Conservation (phyloP, 1,284 basidiomycete species). For the Cutaneotrichosporon dermatis region DNA sequence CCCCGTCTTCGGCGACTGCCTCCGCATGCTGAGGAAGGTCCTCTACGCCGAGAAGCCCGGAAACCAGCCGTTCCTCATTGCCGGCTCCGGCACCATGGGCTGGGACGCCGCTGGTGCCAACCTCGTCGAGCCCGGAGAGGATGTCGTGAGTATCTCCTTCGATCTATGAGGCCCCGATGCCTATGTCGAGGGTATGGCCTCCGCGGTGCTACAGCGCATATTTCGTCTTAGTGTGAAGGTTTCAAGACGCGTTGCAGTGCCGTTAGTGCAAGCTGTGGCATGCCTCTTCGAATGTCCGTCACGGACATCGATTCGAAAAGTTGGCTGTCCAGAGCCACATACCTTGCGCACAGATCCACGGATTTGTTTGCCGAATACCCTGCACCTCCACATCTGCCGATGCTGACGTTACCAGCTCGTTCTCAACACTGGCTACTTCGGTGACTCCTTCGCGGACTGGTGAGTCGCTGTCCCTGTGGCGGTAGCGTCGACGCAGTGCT, state of each 20-base stretch:
- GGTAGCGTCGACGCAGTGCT: not conserved
- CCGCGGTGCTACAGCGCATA: too few species aligned
- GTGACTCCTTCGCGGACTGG: conserved; percentile 78
- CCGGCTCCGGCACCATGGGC: conserved; percentile 90
- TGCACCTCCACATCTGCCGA: too few species aligned
- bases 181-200: too few species aligned
- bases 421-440: conserved; percentile 76
- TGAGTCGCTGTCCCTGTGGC: conserved; percentile 40
- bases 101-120: conserved; percentile 76
- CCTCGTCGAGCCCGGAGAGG: conserved; percentile 71
- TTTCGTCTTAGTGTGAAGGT: too few species aligned
- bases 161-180: not conserved
- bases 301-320: not conserved
- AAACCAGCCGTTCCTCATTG: conserved; percentile 79
- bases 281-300: not conserved
- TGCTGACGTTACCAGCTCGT: conserved; percentile 44
- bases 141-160: conserved; percentile 55
- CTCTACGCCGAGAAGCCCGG: conserved; percentile 61
- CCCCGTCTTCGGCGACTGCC: conserved; percentile 81
- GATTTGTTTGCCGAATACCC: not conserved
- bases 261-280: not conserved
- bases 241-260: not conserved
- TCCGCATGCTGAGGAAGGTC: conserved; percentile 78
- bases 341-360: not conserved
- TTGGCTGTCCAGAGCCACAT: not conserved